Percentiles rank a stretch among this genome's conserved stretches.
These are phyloP conservation scores for Penicillium sp. DNA, from an alignment of 2,329 filamentous ascomycete genomes.

Conservation along the genomic window DNA sequence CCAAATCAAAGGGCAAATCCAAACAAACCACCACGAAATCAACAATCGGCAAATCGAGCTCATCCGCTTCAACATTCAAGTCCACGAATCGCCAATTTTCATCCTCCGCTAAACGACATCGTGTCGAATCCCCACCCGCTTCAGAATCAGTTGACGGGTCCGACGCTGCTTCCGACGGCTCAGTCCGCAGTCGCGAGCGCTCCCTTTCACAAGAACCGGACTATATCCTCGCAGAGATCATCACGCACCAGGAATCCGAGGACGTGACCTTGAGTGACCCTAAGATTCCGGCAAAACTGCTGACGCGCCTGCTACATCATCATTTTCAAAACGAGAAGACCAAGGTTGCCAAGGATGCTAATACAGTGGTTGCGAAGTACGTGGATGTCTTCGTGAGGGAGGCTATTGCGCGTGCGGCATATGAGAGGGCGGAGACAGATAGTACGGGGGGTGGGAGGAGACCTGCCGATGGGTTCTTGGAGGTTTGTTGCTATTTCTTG, in stretches of 20 bases:
- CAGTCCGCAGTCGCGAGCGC: conserved; percentile 18
- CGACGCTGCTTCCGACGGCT: conserved; percentile 20
- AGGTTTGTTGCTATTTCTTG: conserved; percentile 56
- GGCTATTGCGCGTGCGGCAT: conserved; percentile 76
- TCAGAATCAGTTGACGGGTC: conserved; percentile 22
- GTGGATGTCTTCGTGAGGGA: conserved; percentile 90
- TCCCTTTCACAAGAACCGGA: conserved; percentile 45
- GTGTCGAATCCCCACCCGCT: conserved; percentile 13
- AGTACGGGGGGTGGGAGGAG: conserved; percentile 34
- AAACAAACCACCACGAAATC: conserved; percentile 17
- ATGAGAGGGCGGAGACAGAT: conserved; percentile 61
- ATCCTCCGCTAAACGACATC: conserved; percentile 14
- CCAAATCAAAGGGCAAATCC: conserved; percentile 23
- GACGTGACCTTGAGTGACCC: conserved; percentile 40
- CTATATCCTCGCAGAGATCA: conserved; percentile 51
- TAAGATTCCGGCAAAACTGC: conserved; percentile 69
- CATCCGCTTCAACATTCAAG: conserved; percentile 11
- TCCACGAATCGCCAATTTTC: conserved; percentile 10
- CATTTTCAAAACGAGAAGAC: conserved; percentile 72
- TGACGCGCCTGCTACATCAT: conserved; percentile 76
- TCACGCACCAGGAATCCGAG: conserved; percentile 25
- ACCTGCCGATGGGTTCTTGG: conserved; percentile 63
- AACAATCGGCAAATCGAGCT: conserved; percentile 11
- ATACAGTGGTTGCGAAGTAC: conserved; percentile 76
- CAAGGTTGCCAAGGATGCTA: conserved; percentile 74